Evolutionary conservation across 2,329 filamentous ascomycete genomes (phyloP), one percentile per base, ranked within the genome.

Genomic region (Ceratocystis cubensis): DNA sequence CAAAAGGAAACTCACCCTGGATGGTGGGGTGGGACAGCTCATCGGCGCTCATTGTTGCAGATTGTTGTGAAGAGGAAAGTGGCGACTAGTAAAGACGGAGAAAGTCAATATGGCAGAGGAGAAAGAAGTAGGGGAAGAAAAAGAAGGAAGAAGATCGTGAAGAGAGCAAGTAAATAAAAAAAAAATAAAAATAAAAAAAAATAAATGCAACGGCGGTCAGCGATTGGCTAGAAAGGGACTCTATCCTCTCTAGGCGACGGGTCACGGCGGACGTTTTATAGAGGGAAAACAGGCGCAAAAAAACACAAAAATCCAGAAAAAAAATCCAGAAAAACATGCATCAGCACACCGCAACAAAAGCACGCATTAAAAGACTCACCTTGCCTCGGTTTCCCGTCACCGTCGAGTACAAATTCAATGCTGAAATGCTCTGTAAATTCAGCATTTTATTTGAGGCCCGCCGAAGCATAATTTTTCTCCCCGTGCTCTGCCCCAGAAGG

Each of bases 21-120:
- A 84, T 84, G 73, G 81, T 84, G 72, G 75, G 75, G 77, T 84
- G 82, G 67, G 77, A 77, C 72, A 83, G 81, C 71, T 83, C 81
- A 71, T 66, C 67, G 65, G 59, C 46, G 65, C 77, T 76, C 81
- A 82, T 83, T 71, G 75, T 77, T 69, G 50, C 66, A 63, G 64
- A 66, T 68, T 70, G 66, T 56, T 10, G 63, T 57, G 63, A 57
- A 22, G 22, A n/a, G 10, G 25, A 57, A 30, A 30, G 15, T 33
- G 30, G n/a, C 37, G 10, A 44, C 63, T 53, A 25, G 53, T 57
- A 37, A 41, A 45, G 56, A 28, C 5, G 25, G 10, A 53, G 53
- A 44, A 37, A 50, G 25, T 46, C 25, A 56, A 53, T 10, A 53
- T 53, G 48, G 25, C 41, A 13, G 45, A n/a, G 37, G 45, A 48